These are phyloP conservation scores for Magnusiomyces suaveolens DNA, from an alignment of 1,139 yeast species.

Conservation along the genomic window DNA sequence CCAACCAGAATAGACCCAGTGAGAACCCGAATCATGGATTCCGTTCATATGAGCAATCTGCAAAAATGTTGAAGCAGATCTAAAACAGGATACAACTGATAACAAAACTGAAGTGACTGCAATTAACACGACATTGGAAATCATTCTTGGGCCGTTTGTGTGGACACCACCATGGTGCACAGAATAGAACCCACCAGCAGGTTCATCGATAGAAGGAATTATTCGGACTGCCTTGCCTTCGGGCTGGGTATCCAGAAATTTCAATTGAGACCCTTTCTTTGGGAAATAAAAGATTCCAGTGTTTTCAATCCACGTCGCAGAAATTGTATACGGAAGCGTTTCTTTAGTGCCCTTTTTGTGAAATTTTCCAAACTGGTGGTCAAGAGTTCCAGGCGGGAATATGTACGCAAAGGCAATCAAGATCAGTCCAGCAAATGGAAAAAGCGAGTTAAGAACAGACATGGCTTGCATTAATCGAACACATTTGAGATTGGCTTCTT, in stretches of 20 bases:
- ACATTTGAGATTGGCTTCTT: conserved; percentile 38
- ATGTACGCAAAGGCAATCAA: conserved; percentile 46
- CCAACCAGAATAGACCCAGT: conserved; percentile 42
- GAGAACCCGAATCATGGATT: not conserved
- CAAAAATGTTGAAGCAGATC: conserved; percentile 48
- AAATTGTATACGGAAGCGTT: conserved; percentile 41
- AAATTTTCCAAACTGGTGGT: conserved; percentile 37
- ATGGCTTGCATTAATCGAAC: conserved; percentile 55
- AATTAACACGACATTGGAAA: conserved; percentile 18
- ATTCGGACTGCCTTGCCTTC: conserved; percentile 38
- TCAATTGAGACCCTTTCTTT: conserved; percentile 21
- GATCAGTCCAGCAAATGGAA: conserved; percentile 45
- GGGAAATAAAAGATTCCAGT: conserved; percentile 41
- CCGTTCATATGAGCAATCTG: conserved; percentile 16
- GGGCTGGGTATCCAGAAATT: conserved; percentile 33
- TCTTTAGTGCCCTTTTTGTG: conserved; percentile 17
- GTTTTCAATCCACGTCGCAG: conserved; percentile 73
- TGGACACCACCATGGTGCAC: conserved; percentile 28
- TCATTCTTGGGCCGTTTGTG: conserved; percentile 38
- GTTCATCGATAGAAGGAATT: conserved; percentile 34
- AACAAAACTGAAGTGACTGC: conserved; percentile 42
- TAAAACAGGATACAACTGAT: conserved; percentile 45
- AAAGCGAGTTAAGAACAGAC: conserved; percentile 46
- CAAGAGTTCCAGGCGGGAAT: conserved; percentile 48
- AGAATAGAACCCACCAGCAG: conserved; percentile 32